Conservation (phyloP, 495 filamentous ascomycete genomes). For the Schizothecium vesticola region DNA sequence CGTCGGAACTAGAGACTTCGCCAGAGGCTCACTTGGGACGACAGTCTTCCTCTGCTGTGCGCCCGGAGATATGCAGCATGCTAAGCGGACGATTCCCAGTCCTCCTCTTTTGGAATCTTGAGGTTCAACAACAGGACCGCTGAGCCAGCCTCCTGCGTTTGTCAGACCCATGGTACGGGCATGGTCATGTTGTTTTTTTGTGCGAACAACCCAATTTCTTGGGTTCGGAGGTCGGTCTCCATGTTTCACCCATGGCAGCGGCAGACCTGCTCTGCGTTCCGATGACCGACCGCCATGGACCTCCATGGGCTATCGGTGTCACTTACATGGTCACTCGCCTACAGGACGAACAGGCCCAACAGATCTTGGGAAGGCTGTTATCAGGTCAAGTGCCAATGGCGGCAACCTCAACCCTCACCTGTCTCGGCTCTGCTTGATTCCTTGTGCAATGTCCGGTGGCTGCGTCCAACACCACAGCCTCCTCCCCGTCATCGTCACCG, state of each 20-base stretch:
- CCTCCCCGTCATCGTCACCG: background rate
- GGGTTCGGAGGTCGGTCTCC: background rate
- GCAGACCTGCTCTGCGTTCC: background rate
- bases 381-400: background rate
- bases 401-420: background rate
- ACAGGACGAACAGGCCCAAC: background rate
- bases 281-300: background rate
- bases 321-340: background rate
- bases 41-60: background rate
- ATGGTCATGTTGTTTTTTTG: background rate
- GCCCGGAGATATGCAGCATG: background rate
- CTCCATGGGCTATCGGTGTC: background rate
- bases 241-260: background rate
- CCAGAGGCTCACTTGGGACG: background rate
- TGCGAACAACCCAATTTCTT: background rate
- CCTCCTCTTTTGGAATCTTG: background rate
- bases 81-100: background rate
- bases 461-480: background rate
- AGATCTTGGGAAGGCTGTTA: background rate
- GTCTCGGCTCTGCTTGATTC: background rate
- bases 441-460: background rate
- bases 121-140: background rate
- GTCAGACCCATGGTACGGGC: too few species aligned
- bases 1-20: background rate
- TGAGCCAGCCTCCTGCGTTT: background rate